Evolutionary conservation across 2,329 filamentous ascomycete species (phyloP).

Genomic region (Talaromyces sp.): DNA sequence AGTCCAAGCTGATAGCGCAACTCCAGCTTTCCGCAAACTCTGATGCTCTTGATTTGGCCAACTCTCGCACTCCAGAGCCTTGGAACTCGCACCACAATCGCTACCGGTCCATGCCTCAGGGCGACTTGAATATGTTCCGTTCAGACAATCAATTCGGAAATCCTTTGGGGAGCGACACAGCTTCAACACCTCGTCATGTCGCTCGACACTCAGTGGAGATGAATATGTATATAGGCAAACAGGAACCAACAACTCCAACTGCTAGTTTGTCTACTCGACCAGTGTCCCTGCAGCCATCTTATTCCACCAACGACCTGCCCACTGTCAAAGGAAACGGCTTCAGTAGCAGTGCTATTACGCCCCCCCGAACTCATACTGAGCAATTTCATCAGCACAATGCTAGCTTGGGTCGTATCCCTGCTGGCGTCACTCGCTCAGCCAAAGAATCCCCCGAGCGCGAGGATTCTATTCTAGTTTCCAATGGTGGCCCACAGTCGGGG

Average conservation of each 20-base stretch:
- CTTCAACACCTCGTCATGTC: constrained; percentile 36
- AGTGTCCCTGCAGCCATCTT: constrained; percentile 69
- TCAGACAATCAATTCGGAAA: constrained; percentile 34
- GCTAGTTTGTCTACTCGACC: constrained; percentile 37
- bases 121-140: constrained; percentile 45
- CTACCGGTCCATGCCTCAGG: constrained; percentile 64
- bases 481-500: constrained; percentile 63
- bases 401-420: constrained; percentile 74
- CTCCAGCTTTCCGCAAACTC: constrained; percentile 73
- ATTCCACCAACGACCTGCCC: constrained; percentile 83
- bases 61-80: constrained; percentile 63
- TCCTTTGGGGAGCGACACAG: constrained; percentile 28
- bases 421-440: constrained; percentile 62
- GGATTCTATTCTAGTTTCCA: constrained; percentile 40
- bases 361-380: constrained; percentile 59
- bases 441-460: constrained; percentile 44
- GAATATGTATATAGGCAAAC: constrained; percentile 34
- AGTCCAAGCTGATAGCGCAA: constrained; percentile 30
- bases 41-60: constrained; percentile 74
- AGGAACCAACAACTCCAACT: constrained; percentile 27
- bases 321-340: constrained; percentile 70
- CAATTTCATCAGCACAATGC: constrained; percentile 71
- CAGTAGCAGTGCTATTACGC: constrained; percentile 38
- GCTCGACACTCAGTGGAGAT: constrained; percentile 47
- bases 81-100: constrained; percentile 65